A percentile compares a stretch with the other conserved stretches of the same genome.
These are phyloP conservation scores for Geotrichum europaeum DNA, from an alignment of 1,139 yeast species.

Conservation along the genomic window DNA sequence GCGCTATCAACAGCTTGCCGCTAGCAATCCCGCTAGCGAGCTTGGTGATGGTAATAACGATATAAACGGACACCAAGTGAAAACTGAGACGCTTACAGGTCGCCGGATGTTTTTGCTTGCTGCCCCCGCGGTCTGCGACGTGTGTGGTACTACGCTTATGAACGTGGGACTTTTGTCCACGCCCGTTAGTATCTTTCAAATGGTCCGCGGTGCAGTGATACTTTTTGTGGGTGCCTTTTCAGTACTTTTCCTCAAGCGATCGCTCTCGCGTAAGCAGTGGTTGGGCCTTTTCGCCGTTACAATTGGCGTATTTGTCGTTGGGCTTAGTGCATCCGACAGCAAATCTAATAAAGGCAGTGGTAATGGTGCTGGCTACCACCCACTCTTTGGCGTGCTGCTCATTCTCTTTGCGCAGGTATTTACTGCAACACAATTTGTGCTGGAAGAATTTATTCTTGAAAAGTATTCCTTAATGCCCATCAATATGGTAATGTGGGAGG, in stretches of 20 bases:
- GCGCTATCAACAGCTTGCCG: not conserved
- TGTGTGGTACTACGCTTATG: constrained; percentile 67
- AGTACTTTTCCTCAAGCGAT: constrained; percentile 53
- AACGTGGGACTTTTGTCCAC: constrained; percentile 68
- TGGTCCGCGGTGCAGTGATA: constrained; percentile 76
- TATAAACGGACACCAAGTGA: not conserved
- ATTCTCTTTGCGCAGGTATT: constrained; percentile 59
- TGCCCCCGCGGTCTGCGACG: constrained; percentile 66
- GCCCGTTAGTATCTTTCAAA: constrained; percentile 80
- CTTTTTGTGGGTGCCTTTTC: constrained; percentile 72
- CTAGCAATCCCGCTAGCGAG: not conserved
- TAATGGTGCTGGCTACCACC: constrained; percentile 22
- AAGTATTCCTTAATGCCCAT: constrained; percentile 54
- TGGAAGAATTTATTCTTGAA: constrained; percentile 63
- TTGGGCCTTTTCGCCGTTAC: constrained; percentile 55
- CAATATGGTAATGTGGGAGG: constrained; percentile 69
- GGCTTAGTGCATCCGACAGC: constrained; percentile 51
- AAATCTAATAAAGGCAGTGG: not conserved
- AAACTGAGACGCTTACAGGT: not conserved
- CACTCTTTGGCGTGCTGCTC: constrained; percentile 50
- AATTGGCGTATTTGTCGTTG: constrained; percentile 66
- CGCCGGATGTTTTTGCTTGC: constrained; percentile 37
- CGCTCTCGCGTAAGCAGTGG: constrained; percentile 63
- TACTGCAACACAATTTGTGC: constrained; percentile 71
- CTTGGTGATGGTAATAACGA: not conserved